phyloP scores from a whole-genome alignment of 1,139 yeast genomes.

The Geotrichum restrictum region DNA sequence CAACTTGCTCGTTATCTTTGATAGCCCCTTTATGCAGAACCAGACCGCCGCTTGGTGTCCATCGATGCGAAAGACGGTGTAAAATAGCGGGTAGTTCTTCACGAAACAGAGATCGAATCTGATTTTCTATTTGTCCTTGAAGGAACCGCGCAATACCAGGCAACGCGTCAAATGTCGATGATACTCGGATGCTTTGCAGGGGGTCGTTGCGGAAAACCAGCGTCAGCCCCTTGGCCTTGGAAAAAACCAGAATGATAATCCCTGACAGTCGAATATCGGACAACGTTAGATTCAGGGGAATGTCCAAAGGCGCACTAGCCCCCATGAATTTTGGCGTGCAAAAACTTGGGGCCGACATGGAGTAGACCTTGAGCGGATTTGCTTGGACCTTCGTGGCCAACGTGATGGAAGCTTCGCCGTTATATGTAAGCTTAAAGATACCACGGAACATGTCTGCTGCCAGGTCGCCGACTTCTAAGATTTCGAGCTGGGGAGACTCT shows the following conservation, averaged over 20 bases:
- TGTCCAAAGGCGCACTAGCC: constrained; percentile 65
- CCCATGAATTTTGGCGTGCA: constrained; percentile 64
- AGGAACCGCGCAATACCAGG: constrained; percentile 77
- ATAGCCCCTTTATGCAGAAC: constrained; percentile 24
- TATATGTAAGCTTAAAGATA: constrained; percentile 73
- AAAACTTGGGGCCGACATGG: constrained; percentile 47
- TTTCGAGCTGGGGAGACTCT: constrained; percentile 73
- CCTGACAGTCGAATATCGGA: constrained; percentile 73
- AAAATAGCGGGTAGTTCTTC: constrained; percentile 80
- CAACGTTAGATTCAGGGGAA: constrained; percentile 72
- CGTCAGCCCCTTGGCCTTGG: constrained; percentile 77
- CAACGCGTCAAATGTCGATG: constrained; percentile 79
- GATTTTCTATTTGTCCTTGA: constrained; percentile 77
- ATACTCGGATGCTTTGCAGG: constrained; percentile 72
- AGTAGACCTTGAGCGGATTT: constrained; percentile 70
- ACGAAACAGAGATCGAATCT: constrained; percentile 72
- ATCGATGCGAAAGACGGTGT: constrained; percentile 69
- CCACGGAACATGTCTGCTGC: constrained; percentile 80
- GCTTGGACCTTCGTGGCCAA: constrained; percentile 82
- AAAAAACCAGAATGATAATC: constrained; percentile 78
- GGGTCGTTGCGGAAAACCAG: constrained; percentile 88
- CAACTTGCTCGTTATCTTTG: not conserved
- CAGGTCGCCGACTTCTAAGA: constrained; percentile 79
- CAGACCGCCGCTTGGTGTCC: constrained; percentile 49
- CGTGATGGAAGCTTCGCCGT: constrained; percentile 77